phyloP scores from a whole-genome alignment of 768 basidiomycete species.

The Mycena amicta region DNA sequence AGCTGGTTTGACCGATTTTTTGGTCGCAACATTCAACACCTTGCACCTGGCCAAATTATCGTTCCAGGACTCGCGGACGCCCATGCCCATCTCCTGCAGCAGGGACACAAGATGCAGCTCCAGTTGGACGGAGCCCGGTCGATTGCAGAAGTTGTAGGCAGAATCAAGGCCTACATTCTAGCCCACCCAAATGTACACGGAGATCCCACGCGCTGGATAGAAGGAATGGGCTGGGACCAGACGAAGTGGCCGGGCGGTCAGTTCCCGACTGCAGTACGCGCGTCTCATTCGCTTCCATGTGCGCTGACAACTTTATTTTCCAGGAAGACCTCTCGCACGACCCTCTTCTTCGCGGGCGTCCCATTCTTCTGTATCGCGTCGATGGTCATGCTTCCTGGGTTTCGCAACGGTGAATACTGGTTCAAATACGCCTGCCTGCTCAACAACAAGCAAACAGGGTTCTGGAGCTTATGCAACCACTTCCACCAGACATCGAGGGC shows the following conservation, averaged over 20 bases:
- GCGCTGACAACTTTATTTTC: neutral
- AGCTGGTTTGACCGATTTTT: slow-evolving; percentile 4
- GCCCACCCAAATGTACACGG: slow-evolving; percentile 56
- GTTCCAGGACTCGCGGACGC: slow-evolving; percentile 81
- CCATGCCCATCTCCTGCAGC: slow-evolving; percentile 76
- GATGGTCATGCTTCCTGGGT: slow-evolving; percentile 91
- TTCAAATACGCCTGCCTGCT: too few species aligned
- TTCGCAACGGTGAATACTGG: slow-evolving; percentile 48
- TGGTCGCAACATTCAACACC: slow-evolving; percentile 11
- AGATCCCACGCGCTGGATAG: slow-evolving; percentile 67
- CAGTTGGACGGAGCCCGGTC: slow-evolving; percentile 61
- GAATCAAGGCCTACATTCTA: slow-evolving; percentile 60
- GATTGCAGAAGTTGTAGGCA: slow-evolving; percentile 62
- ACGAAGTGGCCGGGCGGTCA: slow-evolving; percentile 67
- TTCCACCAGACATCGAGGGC: slow-evolving; percentile 49
- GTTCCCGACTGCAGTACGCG: slow-evolving; percentile 74
- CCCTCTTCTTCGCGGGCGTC: slow-evolving; percentile 63
- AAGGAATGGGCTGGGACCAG: slow-evolving; percentile 95
- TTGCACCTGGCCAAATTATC: slow-evolving; percentile 45
- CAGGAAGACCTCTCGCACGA: slow-evolving; percentile 78
- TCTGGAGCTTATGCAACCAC: slow-evolving; percentile 59
- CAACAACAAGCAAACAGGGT: too few species aligned
- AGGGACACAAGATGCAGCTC: slow-evolving; percentile 72
- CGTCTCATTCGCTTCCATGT: neutral
- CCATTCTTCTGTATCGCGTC: slow-evolving; percentile 73